Evolutionary conservation across 441 rosid species (phyloP).

Genomic region (Mallotus japonicus): DNA sequence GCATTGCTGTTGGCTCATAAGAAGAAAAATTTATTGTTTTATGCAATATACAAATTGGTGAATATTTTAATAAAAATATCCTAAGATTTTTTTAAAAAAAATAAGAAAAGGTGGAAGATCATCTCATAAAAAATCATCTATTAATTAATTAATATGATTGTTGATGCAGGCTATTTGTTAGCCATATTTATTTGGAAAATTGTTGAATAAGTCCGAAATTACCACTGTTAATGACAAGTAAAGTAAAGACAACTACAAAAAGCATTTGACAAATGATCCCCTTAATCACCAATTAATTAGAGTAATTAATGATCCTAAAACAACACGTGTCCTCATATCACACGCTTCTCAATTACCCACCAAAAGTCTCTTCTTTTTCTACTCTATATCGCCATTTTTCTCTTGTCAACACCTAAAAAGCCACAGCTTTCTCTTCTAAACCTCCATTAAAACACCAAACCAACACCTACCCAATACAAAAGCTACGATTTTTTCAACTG

Average conservation of each 20-base stretch:
- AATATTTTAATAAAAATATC: background rate
- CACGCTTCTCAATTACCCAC: constrained; percentile 18
- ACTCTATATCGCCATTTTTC: background rate
- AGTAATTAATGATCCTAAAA: background rate
- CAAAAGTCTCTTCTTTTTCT: constrained; percentile 8
- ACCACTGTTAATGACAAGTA: no score
- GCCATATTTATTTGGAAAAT: no score
- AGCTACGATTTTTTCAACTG: background rate
- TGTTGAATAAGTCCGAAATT: no score
- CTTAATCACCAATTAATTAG: background rate
- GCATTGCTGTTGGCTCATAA: no score
- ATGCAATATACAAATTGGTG: background rate
- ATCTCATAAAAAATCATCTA: no score
- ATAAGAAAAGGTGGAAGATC: no score
- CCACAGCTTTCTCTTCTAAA: background rate
- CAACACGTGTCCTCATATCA: constrained; percentile 19
- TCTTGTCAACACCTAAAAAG: background rate
- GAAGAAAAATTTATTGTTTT: no score
- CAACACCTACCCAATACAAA: background rate
- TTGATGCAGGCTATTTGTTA: background rate
- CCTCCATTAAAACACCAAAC: constrained; percentile 4
- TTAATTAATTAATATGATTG: background rate
- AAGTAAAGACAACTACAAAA: background rate
- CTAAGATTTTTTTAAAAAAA: background rate
- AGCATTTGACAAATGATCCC: background rate